Evolutionary conservation across 352 stramenopile genomes (phyloP), one percentile per base, ranked within the genome.

Genomic region (Globisporangium megalacanthum): DNA sequence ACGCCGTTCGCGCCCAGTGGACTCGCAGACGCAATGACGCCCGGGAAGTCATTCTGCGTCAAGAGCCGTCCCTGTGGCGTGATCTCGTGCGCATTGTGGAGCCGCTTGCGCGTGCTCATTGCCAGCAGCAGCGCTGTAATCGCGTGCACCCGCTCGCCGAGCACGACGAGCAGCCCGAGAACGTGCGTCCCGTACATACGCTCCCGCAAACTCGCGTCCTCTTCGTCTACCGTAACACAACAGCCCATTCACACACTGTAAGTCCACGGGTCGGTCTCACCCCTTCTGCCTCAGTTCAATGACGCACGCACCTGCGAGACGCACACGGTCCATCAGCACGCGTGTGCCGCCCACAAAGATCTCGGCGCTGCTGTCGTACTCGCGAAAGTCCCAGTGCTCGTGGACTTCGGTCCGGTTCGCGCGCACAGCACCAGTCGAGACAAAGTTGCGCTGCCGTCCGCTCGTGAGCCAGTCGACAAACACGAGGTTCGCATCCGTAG

Each of bases 401-500:
- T 88, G 63, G 14, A 70, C 84, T 62, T 92, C 83, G 4, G 56
- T 77, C 49, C 83, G 79, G 20, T 81, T 78, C 54, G 85, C 70
- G 37, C 70, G 70, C 42, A 86, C 66, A 6, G 74, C 79, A 33
- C 73, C 75, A 2, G 77, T 84, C 31, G 83, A 67, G 58, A 88
- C 61, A 46, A 85, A 92, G 55, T 85, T 92, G 60, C 83, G 83
- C 65, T 89, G 89, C 15, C 84, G 72, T n/a, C 84, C 84, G 35
- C 84, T 92, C 19, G 83, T 94, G 37, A 94, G 61, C 84, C 84
- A 94, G 66, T 94, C 84, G 44, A 92, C 73, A 29, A 92, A 83
- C 56, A 94, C 81, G 15, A 94, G 60, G 49, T 75, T 92, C 19
- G 80, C 58, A 31, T 72, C 58, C 35, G 58, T 22, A 0, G 71